Evolutionary conservation across 208 protist species (phyloP).

Genomic region (Leishmania lainsoni): DNA sequence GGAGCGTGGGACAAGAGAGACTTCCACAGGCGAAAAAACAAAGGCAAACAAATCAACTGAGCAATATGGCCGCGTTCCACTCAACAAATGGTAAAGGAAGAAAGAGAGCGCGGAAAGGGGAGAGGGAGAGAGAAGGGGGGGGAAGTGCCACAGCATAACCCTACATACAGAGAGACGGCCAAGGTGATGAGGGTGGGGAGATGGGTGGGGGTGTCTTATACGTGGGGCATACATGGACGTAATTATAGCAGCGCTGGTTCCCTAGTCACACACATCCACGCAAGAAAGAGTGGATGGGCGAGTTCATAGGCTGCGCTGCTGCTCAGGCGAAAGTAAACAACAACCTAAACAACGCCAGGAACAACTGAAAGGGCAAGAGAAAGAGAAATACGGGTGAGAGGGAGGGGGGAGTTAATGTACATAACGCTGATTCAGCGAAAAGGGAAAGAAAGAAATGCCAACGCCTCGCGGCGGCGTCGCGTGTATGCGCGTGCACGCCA

Average conservation of each 20-base stretch:
- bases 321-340: slow-evolving; percentile 7
- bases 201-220: neutral
- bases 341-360: neutral
- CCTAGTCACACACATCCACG: neutral
- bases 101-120: neutral
- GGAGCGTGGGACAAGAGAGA: neutral
- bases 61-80: neutral
- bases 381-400: too few relatives aligned
- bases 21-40: neutral
- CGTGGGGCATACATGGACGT: neutral
- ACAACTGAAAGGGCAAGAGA: neutral
- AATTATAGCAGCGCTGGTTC: neutral
- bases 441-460: neutral
- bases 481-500: slow-evolving; percentile 14
- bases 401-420: neutral
- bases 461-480: neutral
- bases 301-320: neutral
- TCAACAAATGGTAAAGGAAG: neutral
- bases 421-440: neutral
- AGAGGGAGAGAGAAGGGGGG: neutral
- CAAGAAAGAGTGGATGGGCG: neutral
- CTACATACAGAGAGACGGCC: neutral
- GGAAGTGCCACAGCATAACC: slow-evolving; percentile 7
- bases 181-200: neutral
- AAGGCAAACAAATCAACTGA: neutral